Percentiles rank a stretch among this genome's conserved stretches.
phyloP scores from a whole-genome alignment of 495 filamentous ascomycete genomes.

The Chaetomium tenue region DNA sequence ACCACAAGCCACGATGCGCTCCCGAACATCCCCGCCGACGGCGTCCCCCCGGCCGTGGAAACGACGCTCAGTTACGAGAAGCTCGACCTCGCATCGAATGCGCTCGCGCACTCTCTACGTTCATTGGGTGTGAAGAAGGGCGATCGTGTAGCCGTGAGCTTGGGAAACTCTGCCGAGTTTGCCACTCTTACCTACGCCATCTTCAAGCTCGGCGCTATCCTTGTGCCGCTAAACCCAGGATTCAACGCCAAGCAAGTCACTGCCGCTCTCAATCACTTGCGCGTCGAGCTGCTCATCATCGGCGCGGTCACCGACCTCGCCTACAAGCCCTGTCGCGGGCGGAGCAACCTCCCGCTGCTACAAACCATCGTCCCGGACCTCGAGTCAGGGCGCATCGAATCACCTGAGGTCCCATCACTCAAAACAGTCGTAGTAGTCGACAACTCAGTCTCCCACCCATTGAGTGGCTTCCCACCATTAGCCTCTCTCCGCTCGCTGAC shows the following conservation, averaged over 20 bases:
- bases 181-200: constrained; percentile 80
- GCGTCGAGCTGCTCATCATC: constrained; percentile 73
- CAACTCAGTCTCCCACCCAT: constrained; percentile 61
- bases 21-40: constrained; percentile 16
- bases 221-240: constrained; percentile 89
- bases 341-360: constrained; percentile 72
- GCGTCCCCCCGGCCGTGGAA: constrained; percentile 38
- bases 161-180: constrained; percentile 84
- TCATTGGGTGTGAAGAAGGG: constrained; percentile 78
- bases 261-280: constrained; percentile 73
- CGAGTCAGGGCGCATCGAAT: constrained; percentile 51
- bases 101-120: constrained; percentile 68
- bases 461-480: constrained; percentile 33
- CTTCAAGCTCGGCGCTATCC: constrained; percentile 87
- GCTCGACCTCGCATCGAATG: constrained; percentile 74
- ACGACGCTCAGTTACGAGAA: constrained; percentile 64
- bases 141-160: constrained; percentile 77
- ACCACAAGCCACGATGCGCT: constrained; percentile 23
- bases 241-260: constrained; percentile 81
- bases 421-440: constrained; percentile 72
- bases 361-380: constrained; percentile 63
- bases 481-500: constrained; percentile 39
- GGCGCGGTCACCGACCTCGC: constrained; percentile 82
- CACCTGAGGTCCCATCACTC: constrained; percentile 66
- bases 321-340: constrained; percentile 65